These are phyloP conservation scores for Monosporozyma aerobia DNA, from an alignment of 805 yeast genomes.

Conservation along the genomic window DNA sequence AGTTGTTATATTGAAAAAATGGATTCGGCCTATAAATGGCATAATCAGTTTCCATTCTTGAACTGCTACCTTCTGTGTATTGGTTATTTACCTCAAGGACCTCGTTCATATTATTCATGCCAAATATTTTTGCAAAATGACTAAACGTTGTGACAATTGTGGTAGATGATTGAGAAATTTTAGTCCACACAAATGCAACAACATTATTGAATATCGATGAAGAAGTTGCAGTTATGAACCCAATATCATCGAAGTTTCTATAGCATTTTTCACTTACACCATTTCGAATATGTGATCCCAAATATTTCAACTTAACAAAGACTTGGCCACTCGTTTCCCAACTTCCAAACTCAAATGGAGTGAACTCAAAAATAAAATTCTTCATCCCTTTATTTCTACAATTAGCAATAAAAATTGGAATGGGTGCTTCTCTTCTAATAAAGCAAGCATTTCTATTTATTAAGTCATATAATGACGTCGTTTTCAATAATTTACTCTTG, in stretches of 20 bases:
- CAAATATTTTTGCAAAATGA: constrained; percentile 25
- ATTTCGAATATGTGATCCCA: constrained; percentile 40
- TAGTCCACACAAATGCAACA: constrained; percentile 39
- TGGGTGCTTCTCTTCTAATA: constrained; percentile 34
- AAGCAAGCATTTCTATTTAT: constrained; percentile 23
- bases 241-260: constrained; percentile 48
- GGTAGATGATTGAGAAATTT: constrained; percentile 25
- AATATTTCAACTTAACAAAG: constrained; percentile 41
- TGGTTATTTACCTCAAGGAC: background rate
- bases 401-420: constrained; percentile 41
- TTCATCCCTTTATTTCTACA: constrained; percentile 31
- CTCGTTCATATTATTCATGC: constrained; percentile 5
- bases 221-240: constrained; percentile 54
- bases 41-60: constrained; percentile 34
- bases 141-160: constrained; percentile 30
- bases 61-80: background rate
- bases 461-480: constrained; percentile 33
- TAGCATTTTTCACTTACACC: constrained; percentile 41
- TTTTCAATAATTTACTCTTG: constrained; percentile 18
- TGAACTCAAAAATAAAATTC: constrained; percentile 43
- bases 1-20: constrained; percentile 31
- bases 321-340: constrained; percentile 44
- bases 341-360: constrained; percentile 60
- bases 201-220: constrained; percentile 54
- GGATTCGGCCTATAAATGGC: constrained; percentile 59